Base-by-base conservation (phyloP, 257 asterid species). In the Nicotiana noctiflora region DNA sequence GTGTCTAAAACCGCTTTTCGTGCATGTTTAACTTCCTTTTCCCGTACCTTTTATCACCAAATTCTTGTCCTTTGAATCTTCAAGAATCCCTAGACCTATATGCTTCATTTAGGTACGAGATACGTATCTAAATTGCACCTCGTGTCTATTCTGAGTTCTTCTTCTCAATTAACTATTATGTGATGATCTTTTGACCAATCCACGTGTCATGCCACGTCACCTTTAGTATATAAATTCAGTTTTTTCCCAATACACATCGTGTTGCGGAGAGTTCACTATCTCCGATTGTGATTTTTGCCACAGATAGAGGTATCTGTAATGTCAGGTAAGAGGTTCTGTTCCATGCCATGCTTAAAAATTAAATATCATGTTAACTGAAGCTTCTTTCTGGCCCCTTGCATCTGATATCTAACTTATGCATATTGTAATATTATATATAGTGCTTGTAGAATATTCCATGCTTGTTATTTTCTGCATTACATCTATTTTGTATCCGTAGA, bases 271-370 rank as follows among this genome's bases (percentile, higher is more conserved):
- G 97, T 83, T 79, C 97, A 49, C 82, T 94, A 37, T 89, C 97
- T 13, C 97, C 97, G 61, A 92, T 94, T 29, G 96, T 94, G 82
- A 89, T 92, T 61, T 94, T 94, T 75, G 96, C 97, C 70, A 91
- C 98, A 66, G 91, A 94, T 62, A 84, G 96, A 82, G 97, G 98
- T 82, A 92, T 94, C 79, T 94, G 98, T 83, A 91, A 75, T 66
- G 97, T 92, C 87, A 92, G 98, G 98, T 94, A 87, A 63, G 80
- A 53, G 59, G 59, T 14, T 53, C 19, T 15, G 13, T 53, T 53
- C n/a, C 59, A 53, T 53, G 19, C 59, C 59, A 53, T 53, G 18
- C 59, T 53, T 53, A 53, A 53, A 32, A 53, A 14, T 53, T 53
- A 5, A 53, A 15, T 53, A 53, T 53, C 59, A 15, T 13, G 59